Evolutionary conservation across 306 rosid genomes (phyloP), one percentile per base, ranked within the genome.

Genomic region (Abrus pulchellus): DNA sequence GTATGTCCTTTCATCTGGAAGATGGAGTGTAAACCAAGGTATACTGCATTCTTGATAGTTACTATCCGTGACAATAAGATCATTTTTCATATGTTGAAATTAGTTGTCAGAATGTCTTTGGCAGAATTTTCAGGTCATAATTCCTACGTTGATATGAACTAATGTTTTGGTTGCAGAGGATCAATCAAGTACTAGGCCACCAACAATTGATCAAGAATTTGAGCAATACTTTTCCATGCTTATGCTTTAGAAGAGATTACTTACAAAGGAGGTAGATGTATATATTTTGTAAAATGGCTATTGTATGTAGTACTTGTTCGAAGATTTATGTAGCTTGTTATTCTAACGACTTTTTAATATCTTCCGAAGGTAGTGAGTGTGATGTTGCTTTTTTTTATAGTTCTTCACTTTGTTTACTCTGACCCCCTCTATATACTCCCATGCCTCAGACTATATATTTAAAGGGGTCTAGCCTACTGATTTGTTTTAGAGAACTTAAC

Each of bases 201-300:
- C 98, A 43, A 92, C 97, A n/a, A 90, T 90, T 44, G 97, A 94
- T 81, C 90, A 90, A 88, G 98, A 92, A 77, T 92, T 94, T 72
- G 97, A 94, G 92, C 87, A 92, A 83, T 89, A 87, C 88, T 94
- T 94, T 80, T 94, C 98, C 33, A 76, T 62, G 91, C 91, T 94
- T 55, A 86, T 92, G 98, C 79, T 87, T 79, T 94, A 88, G 86
- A 50, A 29, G 54, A 67, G 14, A 76, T 67, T 55, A 74, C 76
- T 80, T 29, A 66, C 20, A 43, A 33, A 59, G 75, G 83, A 67
- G 68, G 74, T 27, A 72, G 50, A 59, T 77, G 82, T 71, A 72
- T 79, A 68, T 30, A 70, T 47, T 33, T 52, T 48, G 27, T 34
- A 40, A n/a, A 54, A 6, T 67, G 55, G 34, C 14, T 64, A 44